phyloP scores from a whole-genome alignment of 768 basidiomycete species.

The Leccinellum albellum region DNA sequence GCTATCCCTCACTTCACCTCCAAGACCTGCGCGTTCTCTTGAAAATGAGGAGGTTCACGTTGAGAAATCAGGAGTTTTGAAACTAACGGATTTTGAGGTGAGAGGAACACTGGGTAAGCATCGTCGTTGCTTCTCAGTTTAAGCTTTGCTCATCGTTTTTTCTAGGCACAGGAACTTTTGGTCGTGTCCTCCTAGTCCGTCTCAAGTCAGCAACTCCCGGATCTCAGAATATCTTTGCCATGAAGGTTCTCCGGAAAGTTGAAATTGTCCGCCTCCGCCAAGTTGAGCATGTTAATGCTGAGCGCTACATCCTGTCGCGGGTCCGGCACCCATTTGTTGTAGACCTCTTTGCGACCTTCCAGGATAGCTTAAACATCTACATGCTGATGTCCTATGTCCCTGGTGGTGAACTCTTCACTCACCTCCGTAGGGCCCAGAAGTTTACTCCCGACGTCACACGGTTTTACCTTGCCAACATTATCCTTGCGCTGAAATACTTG shows the following conservation, averaged over 20 bases:
- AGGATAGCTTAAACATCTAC: slow-evolving; percentile 95
- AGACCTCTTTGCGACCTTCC: slow-evolving; percentile 92
- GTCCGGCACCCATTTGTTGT: slow-evolving; percentile 95
- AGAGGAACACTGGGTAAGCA: slow-evolving; percentile 66
- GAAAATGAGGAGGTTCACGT: slow-evolving; percentile 71
- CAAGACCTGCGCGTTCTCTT: slow-evolving; percentile 48
- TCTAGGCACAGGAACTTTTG: slow-evolving; percentile 96
- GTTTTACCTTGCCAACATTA: slow-evolving; percentile 95
- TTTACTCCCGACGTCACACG: slow-evolving; percentile 97
- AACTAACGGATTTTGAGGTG: slow-evolving; percentile 76
- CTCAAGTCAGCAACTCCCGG: slow-evolving; percentile 51
- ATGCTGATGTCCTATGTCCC: slow-evolving; percentile 97
- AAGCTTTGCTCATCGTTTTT: background rate
- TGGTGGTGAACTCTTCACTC: slow-evolving; percentile 96
- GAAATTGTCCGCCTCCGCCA: slow-evolving; percentile 89
- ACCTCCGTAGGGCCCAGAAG: slow-evolving; percentile 87
- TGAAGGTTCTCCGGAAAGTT: slow-evolving; percentile 86
- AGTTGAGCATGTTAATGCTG: slow-evolving; percentile 96
- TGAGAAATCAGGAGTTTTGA: slow-evolving; percentile 50
- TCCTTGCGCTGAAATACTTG: slow-evolving; percentile 90
- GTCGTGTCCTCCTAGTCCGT: slow-evolving; percentile 85
- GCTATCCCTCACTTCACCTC: slow-evolving; percentile 28
- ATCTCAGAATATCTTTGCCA: slow-evolving; percentile 59
- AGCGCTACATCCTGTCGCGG: slow-evolving; percentile 87
- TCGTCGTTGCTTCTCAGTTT: slow-evolving; percentile 16